These are phyloP conservation scores for Sugiyamaella sp. DNA, from an alignment of 1,139 yeast genomes.

Conservation along the genomic window DNA sequence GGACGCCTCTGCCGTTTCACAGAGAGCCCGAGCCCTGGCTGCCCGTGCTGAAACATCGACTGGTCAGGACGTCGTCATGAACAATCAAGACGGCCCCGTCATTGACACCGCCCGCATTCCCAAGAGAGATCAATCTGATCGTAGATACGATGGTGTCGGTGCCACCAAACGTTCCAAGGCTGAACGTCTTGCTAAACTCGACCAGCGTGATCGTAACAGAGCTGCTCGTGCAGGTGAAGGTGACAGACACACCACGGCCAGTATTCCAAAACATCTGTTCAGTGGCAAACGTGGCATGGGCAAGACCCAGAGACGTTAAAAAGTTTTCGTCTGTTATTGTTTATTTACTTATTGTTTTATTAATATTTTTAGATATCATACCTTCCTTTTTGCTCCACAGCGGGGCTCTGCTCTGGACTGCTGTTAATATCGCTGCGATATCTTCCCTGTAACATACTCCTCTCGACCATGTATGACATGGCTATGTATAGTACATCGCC, in stretches of 20 bases:
- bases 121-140: constrained; percentile 67
- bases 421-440: too few relatives aligned
- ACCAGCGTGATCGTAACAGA: constrained; percentile 93
- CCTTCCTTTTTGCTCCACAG: background rate
- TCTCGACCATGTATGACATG: too few relatives aligned
- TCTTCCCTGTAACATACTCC: too few relatives aligned
- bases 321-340: constrained; percentile 1
- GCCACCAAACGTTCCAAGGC: constrained; percentile 76
- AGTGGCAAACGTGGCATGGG: constrained; percentile 97
- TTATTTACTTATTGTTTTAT: constrained; percentile 7
- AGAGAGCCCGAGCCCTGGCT: constrained; percentile 46
- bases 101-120: constrained; percentile 45
- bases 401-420: background rate
- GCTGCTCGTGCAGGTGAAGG: constrained; percentile 93
- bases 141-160: constrained; percentile 82
- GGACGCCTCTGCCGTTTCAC: constrained; percentile 65
- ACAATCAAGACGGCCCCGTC: constrained; percentile 46
- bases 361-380: constrained; percentile 1
- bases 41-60: constrained; percentile 43
- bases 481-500: too few relatives aligned
- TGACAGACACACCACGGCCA: constrained; percentile 85
- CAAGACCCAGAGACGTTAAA: constrained; percentile 62
- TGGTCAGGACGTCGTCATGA: constrained; percentile 78
- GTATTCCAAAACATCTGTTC: constrained; percentile 91
- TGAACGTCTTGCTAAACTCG: constrained; percentile 81